Evolutionary conservation across 2,329 filamentous ascomycete genomes (phyloP), one percentile per base, ranked within the genome.

Genomic region (Fusarium sterilihyphosum): DNA sequence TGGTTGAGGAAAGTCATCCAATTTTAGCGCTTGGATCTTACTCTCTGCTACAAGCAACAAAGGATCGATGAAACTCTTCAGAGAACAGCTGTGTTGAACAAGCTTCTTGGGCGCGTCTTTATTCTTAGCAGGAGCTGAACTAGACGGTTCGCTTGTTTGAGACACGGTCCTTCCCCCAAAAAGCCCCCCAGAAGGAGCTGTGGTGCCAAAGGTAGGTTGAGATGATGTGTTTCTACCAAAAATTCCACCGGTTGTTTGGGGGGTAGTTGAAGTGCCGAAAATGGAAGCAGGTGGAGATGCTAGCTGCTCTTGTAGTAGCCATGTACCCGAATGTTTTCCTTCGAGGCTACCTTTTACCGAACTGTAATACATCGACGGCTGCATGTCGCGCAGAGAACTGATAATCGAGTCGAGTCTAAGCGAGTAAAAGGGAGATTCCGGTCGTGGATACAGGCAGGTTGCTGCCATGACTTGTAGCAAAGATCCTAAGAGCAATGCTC

Each of bases 181-280:
- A 35, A 24, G 11, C 24, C 16, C 49, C 0, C 31, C 22, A 24
- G 31, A 52, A 52, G 49, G 1, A 33, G 31, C 22, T 13, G 16
- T 1, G 3, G 18, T 0, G 13, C 12, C 2, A 13, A 2, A 18
- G 0, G 10, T 20, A 24, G 49, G 3, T 31, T 18, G 49, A 52
- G 22, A 4, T 17, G 7, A 4, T n/a, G 47, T n/a, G 6, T 20
- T n/a, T 18, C 5, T 18, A 20, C 52, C 52, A 24, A 54, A 54
- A 14, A 18, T 8, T 13, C 37, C 14, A 29, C 26, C 52, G 9
- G 26, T 49, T 49, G 46, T 49, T 12, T 5, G 20, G 20, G 26
- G 20, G 8, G 20, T 31, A 49, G 6, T 49, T 49, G 20, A 31
- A 44, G 16, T 44, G 43, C 43, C n/a, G 16, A 24, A 24, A n/a